Evolutionary conservation across 495 filamentous ascomycete species (phyloP).

Genomic region (Pyrenopolyporus hunteri): DNA sequence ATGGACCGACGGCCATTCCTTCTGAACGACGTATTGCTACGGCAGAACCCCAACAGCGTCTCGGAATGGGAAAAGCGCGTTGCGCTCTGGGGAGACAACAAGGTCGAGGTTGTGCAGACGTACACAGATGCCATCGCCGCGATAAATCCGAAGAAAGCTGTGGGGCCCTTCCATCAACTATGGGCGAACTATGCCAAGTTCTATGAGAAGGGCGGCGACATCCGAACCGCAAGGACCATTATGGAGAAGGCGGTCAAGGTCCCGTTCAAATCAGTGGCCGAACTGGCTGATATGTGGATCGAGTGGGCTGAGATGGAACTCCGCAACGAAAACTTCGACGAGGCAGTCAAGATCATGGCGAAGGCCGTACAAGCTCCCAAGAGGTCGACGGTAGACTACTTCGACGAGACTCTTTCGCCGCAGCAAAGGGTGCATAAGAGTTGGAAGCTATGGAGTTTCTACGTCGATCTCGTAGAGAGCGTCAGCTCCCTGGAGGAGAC

Average conservation of each 20-base stretch:
- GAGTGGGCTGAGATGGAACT: conserved; percentile 99
- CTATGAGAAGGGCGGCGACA: conserved; percentile 88
- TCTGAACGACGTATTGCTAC: conserved; percentile 91
- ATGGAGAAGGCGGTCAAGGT: conserved; percentile 98
- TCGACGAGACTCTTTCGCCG: conserved; percentile 91
- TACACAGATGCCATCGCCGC: conserved; percentile 94
- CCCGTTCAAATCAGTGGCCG: conserved; percentile 91
- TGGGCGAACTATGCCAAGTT: conserved; percentile 99
- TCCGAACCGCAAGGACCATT: conserved; percentile 85
- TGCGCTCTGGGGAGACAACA: conserved; percentile 93
- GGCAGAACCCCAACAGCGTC: conserved; percentile 97
- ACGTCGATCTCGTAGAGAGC: conserved; percentile 96
- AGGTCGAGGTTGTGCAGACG: conserved; percentile 86
- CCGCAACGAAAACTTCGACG: conserved; percentile 93
- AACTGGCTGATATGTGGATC: conserved; percentile 97
- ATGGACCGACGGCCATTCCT: conserved; percentile 98
- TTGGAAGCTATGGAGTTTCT: conserved; percentile 99
- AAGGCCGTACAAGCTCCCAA: conserved; percentile 96
- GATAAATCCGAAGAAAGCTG: conserved; percentile 92
- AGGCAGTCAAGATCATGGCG: conserved; percentile 92
- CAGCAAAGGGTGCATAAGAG: conserved; percentile 98
- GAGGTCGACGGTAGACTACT: conserved; percentile 94
- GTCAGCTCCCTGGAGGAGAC: conserved; percentile 92
- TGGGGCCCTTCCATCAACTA: conserved; percentile 90
- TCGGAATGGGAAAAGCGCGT: conserved; percentile 97